These are phyloP conservation scores for Fusarium sterilihyphosum DNA, from an alignment of 2,329 filamentous ascomycete species.

Conservation along the genomic window DNA sequence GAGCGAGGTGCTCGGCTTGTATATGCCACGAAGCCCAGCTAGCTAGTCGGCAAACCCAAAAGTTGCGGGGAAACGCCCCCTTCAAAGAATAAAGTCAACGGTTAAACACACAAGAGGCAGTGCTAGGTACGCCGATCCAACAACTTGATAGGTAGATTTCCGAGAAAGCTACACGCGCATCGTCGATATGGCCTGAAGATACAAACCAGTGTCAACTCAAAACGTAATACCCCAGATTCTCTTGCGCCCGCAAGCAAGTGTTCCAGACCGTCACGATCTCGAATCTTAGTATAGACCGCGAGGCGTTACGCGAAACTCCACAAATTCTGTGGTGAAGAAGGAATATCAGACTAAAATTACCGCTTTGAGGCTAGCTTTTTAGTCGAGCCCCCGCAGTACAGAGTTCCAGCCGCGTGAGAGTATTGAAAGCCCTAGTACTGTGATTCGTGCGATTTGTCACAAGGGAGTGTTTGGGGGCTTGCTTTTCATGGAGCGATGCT, in stretches of 20 bases:
- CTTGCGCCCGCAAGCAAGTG: constrained; percentile 7
- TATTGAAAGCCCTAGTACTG: not conserved
- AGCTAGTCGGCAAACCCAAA: not conserved
- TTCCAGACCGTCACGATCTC: constrained; percentile 7
- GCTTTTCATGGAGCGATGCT: not conserved
- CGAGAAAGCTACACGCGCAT: not conserved
- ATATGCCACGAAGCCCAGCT: not conserved
- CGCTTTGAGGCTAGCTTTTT: not conserved
- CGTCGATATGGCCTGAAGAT: not conserved
- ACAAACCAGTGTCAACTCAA: not conserved
- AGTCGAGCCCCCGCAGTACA: not conserved
- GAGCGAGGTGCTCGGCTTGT: not conserved
- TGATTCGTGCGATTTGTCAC: not conserved
- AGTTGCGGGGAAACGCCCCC: not conserved
- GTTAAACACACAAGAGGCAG: not conserved
- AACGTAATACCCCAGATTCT: constrained; percentile 20
- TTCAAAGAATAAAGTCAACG: not conserved
- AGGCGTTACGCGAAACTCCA: not conserved
- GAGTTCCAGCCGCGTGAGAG: no score
- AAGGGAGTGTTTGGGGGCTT: not conserved
- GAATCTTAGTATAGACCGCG: not conserved
- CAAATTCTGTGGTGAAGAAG: not conserved
- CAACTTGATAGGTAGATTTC: not conserved
- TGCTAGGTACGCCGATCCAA: not conserved
- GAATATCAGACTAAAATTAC: constrained; percentile 3